Evolutionary conservation across 352 stramenopile genomes (phyloP).

Genomic region (Pythium aristosporum): DNA sequence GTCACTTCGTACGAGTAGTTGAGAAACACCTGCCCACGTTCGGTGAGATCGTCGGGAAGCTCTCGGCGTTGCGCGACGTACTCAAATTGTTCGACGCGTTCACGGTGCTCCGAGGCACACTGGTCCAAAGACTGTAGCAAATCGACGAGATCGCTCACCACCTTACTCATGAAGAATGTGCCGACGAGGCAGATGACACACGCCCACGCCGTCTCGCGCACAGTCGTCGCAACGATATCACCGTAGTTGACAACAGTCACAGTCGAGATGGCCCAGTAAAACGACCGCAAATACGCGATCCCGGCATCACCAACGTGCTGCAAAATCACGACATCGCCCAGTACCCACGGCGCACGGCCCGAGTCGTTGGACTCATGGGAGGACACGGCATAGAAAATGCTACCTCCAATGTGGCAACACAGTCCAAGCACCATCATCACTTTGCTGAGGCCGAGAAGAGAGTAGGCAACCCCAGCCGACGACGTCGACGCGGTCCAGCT

Average conservation of each 20-base stretch:
- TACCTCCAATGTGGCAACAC: conserved; percentile 33
- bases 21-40: conserved; percentile 20
- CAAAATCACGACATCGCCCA: conserved; percentile 23
- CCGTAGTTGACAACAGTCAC: conserved; percentile 42
- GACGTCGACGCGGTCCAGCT: conserved; percentile 23
- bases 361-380: conserved; percentile 13
- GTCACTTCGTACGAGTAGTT: conserved; percentile 32
- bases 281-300: conserved; percentile 32
- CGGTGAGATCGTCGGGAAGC: conserved; percentile 18
- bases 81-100: conserved; percentile 28
- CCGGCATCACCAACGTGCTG: conserved; percentile 12
- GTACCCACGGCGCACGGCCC: conserved; percentile 20
- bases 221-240: conserved; percentile 33
- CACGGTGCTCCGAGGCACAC: conserved; percentile 20
- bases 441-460: conserved; percentile 25
- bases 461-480: conserved; percentile 25
- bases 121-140: conserved; percentile 31
- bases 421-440: conserved; percentile 29
- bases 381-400: conserved; percentile 30
- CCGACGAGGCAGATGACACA: conserved; percentile 33
- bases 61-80: conserved; percentile 24
- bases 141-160: conserved; percentile 33
- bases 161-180: conserved; percentile 39
- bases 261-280: conserved; percentile 39
- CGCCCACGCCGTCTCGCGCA: conserved; percentile 34